Evolutionary conservation across 306 rosid species (phyloP).

Genomic region (Castanea mollissima): DNA sequence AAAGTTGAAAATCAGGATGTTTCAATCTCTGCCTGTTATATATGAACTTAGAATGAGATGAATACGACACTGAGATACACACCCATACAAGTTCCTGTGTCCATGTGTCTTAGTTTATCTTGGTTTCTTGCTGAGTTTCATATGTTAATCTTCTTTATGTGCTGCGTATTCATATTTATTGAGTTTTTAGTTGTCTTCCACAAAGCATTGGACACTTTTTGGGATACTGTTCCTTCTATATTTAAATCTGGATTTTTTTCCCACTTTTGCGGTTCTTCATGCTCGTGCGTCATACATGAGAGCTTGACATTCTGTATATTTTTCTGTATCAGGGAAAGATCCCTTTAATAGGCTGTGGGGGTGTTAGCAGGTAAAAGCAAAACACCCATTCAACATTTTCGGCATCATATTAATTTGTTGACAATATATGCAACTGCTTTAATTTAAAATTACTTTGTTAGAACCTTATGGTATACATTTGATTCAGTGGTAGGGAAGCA

Average conservation of each 20-base stretch:
- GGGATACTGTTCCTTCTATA: not conserved
- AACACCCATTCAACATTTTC: not conserved
- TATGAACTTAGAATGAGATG: not conserved
- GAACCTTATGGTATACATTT: constrained; percentile 16
- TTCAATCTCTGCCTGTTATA: not conserved
- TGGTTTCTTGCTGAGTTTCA: constrained; percentile 7
- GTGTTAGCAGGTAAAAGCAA: constrained; percentile 70
- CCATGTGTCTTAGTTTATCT: not conserved
- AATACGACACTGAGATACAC: not conserved
- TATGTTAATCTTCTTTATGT: not conserved
- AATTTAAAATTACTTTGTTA: constrained; percentile 13
- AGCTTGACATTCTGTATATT: constrained; percentile 15
- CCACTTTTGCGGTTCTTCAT: not conserved
- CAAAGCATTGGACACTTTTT: not conserved
- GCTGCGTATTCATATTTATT: not conserved
- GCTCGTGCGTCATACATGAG: not conserved
- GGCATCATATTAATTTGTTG: not conserved
- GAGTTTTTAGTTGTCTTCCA: not conserved
- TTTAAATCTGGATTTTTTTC: not conserved
- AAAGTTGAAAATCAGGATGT: not conserved
- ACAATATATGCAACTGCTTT: not conserved
- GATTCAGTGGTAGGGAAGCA: constrained; percentile 89
- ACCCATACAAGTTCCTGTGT: not conserved
- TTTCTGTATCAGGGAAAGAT: constrained; percentile 68
- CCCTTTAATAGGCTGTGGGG: constrained; percentile 91